Conservation (phyloP, 2,329 filamentous ascomycete genomes). For the Sphaerulina vaccinii region DNA sequence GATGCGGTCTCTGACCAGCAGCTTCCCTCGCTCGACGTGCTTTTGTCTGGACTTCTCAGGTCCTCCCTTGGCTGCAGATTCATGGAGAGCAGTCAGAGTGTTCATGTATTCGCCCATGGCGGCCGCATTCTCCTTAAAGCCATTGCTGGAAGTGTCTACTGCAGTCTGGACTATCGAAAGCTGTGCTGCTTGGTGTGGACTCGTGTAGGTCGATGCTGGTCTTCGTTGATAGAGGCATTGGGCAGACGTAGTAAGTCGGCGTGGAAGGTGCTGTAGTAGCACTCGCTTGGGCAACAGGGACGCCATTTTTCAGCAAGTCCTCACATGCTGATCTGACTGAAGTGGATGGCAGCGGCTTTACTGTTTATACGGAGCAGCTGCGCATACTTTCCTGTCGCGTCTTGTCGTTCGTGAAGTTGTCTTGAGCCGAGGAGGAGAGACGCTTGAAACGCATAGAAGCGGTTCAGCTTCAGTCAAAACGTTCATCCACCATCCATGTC, state of each 20-base stretch:
- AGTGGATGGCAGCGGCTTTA: conserved; percentile 8
- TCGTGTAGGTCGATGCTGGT: conserved; percentile 71
- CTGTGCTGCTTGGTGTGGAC: conserved; percentile 76
- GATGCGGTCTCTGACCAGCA: conserved; percentile 87
- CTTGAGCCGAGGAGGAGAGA: conserved; percentile 7
- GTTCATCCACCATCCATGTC: no score
- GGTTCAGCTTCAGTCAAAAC: neutral
- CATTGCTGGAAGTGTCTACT: conserved; percentile 73
- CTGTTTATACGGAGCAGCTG: neutral
- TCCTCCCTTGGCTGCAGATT: conserved; percentile 67
- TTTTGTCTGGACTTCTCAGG: conserved; percentile 80
- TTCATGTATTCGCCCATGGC: conserved; percentile 74
- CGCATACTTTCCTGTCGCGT: no score
- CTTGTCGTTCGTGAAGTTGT: neutral
- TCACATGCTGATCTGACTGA: no score
- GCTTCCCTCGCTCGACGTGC: conserved; percentile 84
- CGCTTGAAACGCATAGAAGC: conserved; percentile 1
- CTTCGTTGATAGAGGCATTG: conserved; percentile 32
- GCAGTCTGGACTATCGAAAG: conserved; percentile 75
- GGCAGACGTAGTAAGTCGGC: conserved; percentile 17
- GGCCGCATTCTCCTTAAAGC: conserved; percentile 76
- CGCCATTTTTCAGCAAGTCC: conserved; percentile 14
- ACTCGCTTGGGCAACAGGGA: conserved; percentile 10
- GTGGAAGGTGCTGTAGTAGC: neutral
- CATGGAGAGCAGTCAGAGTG: conserved; percentile 68